Evolutionary conservation across 176 grass and related monocot genomes (phyloP).

Genomic region (Zoysia japonica): DNA sequence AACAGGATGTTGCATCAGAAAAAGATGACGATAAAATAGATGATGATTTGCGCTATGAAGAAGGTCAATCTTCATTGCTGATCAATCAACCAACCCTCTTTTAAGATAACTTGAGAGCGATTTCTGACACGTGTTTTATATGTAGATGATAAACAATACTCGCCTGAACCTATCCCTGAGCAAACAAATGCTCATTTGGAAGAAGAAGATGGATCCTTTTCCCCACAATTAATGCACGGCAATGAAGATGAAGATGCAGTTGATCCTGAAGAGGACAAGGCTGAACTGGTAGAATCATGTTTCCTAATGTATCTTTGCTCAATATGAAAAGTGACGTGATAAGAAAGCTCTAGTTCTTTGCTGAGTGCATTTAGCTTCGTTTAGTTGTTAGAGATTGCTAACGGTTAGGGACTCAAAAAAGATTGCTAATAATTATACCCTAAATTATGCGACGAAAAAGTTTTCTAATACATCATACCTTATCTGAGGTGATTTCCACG

Average conservation of each 20-base stretch:
- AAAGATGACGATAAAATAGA: slow-evolving; percentile 44
- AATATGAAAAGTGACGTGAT: background rate
- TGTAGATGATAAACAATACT: slow-evolving; percentile 68
- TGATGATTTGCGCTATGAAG: slow-evolving; percentile 48
- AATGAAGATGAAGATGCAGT: slow-evolving; percentile 89
- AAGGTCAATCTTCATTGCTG: slow-evolving; percentile 60
- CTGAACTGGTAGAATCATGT: slow-evolving; percentile 65
- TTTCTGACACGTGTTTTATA: slow-evolving; percentile 39
- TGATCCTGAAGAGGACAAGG: slow-evolving; percentile 95
- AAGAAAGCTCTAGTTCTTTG: slow-evolving; percentile 7
- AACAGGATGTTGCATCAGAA: slow-evolving; percentile 47
- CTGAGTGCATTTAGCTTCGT: slow-evolving; percentile 12
- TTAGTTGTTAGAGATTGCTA: slow-evolving; percentile 10
- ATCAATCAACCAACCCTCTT: slow-evolving; percentile 16
- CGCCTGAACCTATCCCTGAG: slow-evolving; percentile 67
- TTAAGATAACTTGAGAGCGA: slow-evolving; percentile 19
- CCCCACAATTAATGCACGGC: slow-evolving; percentile 84
- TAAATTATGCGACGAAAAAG: background rate
- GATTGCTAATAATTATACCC: slow-evolving; percentile 4
- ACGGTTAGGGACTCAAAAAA: background rate
- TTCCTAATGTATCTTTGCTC: slow-evolving; percentile 23
- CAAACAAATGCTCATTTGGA: slow-evolving; percentile 55
- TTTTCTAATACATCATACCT: background rate
- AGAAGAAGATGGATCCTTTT: slow-evolving; percentile 86
- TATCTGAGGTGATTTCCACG: background rate